Conservation (phyloP, 2,329 filamentous ascomycete species). For the Neofusicoccum umdonicola region DNA sequence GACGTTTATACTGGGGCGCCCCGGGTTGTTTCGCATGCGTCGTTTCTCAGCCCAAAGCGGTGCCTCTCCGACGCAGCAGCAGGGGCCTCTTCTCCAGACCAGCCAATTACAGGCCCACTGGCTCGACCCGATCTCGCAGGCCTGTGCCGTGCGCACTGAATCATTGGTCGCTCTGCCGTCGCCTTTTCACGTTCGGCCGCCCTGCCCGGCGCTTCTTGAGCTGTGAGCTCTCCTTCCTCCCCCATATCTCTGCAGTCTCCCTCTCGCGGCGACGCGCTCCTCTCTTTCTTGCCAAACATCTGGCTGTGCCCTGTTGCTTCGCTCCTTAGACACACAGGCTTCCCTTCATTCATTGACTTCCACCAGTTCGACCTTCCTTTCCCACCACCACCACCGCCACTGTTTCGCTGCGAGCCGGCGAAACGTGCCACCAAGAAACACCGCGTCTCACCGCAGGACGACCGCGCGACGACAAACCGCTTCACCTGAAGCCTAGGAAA, state of each 20-base stretch:
- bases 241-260: slow-evolving; percentile 25
- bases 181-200: slow-evolving; percentile 9
- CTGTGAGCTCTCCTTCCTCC: slow-evolving; percentile 19
- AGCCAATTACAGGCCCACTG: background rate
- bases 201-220: slow-evolving; percentile 11
- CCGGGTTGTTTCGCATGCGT: slow-evolving; percentile 1
- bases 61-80: background rate
- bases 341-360: slow-evolving; percentile 32
- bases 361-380: slow-evolving; percentile 10
- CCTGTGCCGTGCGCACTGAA: slow-evolving; percentile 7
- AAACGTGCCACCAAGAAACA: slow-evolving; percentile 14
- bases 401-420: slow-evolving; percentile 31
- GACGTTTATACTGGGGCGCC: slow-evolving; percentile 10
- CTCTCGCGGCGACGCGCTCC: slow-evolving; percentile 1
- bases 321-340: slow-evolving; percentile 38
- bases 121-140: background rate
- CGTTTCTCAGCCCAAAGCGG: slow-evolving; percentile 8
- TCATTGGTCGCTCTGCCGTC: slow-evolving; percentile 11
- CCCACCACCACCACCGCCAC: slow-evolving; percentile 18
- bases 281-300: background rate
- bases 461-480: background rate
- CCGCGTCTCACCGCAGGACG: slow-evolving; percentile 13
- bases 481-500: background rate
- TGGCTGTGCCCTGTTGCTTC: slow-evolving; percentile 28
- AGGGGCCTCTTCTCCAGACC: background rate